Base-by-base conservation (phyloP, 345 rosid genomes). In the Zanthoxylum bungeanum region DNA sequence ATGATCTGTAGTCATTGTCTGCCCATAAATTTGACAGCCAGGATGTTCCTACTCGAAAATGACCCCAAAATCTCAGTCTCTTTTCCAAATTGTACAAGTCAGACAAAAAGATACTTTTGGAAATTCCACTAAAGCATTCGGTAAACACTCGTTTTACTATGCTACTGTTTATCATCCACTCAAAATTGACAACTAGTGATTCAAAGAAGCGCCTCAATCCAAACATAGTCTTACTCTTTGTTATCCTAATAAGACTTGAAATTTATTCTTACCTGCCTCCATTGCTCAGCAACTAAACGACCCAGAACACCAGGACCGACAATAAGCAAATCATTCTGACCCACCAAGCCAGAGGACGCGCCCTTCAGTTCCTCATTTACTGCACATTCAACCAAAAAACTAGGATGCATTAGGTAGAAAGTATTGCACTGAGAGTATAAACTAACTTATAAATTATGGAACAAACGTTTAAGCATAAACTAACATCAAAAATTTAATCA, bases 231-330 rank as follows among this genome's bases (percentile, higher is more conserved):
- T 14, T 44, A 44, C 19, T 44, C 6, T 44, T 44, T 14, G 49
- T 44, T 44, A 12, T 16, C 49, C 16, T 44, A 14, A 44, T 44
- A 44, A 44, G 19, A 44, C 19, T 44, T 12, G 4, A 44, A 28
- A 16, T 37, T 25, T 24, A 31, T 1, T 3, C 2, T n/a, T 81
- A 94, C 99, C 97, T 87, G 76, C 64, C 84, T 84, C 99, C 98
- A 95, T 61, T 86, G 76, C 78, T 92, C 82, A 24, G 97, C 99
- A 37, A 90, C 99, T 74, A 92, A 81, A 58, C 98, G 99, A 75
- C 99, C 98, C 50, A 95, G 96, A 81, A 92, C 97, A 60, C 99
- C 99, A 0, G 99, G 93, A 53, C 99, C 99, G 16, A 95, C 90
- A 67, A 95, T 89, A 63, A 92, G 79, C 72, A 95, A 79, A 89